phyloP scores from a whole-genome alignment of 202 grass and related monocot species.

The Panicum virgatum region DNA sequence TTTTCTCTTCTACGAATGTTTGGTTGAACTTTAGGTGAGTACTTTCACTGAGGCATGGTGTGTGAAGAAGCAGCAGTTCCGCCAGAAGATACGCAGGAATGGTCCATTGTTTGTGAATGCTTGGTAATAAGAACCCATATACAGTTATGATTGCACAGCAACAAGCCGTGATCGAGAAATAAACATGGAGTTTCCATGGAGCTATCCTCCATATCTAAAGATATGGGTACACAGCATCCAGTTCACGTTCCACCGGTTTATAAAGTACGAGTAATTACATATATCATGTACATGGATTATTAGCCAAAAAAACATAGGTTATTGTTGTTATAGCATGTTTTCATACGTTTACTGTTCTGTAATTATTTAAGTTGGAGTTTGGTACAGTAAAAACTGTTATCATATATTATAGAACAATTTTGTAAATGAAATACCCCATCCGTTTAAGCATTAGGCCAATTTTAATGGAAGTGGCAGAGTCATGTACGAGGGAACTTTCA shows the following conservation, averaged over 20 bases:
- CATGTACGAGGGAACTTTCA: no score
- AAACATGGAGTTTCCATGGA: neutral
- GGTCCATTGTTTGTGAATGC: slow-evolving; percentile 45
- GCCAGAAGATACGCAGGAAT: slow-evolving; percentile 51
- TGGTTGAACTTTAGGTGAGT: slow-evolving; percentile 60
- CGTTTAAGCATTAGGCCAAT: neutral
- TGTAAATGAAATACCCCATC: neutral
- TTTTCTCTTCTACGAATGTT: neutral
- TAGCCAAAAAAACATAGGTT: neutral
- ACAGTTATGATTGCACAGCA: neutral
- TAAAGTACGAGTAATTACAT: neutral
- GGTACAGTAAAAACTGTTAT: neutral
- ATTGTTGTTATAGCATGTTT: slow-evolving; percentile 13
- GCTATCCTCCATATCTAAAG: neutral
- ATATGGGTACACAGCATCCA: slow-evolving; percentile 1
- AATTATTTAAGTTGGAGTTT: neutral
- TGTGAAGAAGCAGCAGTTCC: slow-evolving; percentile 70
- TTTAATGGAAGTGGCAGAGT: no score
- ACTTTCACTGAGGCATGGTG: slow-evolving; percentile 87
- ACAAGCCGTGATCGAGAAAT: neutral
- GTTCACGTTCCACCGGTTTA: neutral
- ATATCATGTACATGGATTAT: neutral
- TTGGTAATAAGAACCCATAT: slow-evolving; percentile 39
- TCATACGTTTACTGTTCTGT: neutral
- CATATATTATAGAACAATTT: neutral